These are phyloP conservation scores for Thinopyrum elongatum DNA, from an alignment of 176 grass and related monocot genomes.

Conservation along the genomic window DNA sequence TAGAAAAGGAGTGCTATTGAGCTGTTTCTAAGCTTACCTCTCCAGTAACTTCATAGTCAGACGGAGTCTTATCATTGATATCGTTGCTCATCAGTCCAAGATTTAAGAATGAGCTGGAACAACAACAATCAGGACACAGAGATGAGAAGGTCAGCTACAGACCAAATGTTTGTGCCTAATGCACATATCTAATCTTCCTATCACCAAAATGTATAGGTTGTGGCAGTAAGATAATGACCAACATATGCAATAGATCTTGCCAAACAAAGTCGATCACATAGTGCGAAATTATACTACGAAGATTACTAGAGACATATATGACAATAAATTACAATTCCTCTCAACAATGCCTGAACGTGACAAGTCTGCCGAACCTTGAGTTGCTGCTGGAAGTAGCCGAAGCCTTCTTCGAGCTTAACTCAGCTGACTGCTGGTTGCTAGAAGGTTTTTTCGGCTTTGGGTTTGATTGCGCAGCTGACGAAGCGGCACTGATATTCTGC, in stretches of 20 bases:
- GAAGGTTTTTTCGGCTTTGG: slow-evolving; percentile 69
- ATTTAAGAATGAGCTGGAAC: slow-evolving; percentile 78
- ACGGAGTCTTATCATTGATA: slow-evolving; percentile 42
- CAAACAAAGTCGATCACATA: not conserved
- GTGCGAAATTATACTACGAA: not conserved
- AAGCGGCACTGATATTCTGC: slow-evolving; percentile 42
- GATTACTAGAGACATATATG: not conserved
- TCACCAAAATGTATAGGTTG: not conserved
- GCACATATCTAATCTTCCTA: not conserved
- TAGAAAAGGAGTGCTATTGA: not conserved
- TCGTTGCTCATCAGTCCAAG: slow-evolving; percentile 62
- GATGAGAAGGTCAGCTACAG: not conserved
- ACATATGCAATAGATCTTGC: not conserved
- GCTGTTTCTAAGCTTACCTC: slow-evolving; percentile 55
- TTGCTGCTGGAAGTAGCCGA: slow-evolving; percentile 64
- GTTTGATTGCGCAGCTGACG: slow-evolving; percentile 52
- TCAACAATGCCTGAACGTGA: not conserved
- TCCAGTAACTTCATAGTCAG: slow-evolving; percentile 79
- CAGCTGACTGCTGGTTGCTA: slow-evolving; percentile 40
- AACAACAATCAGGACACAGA: not conserved
- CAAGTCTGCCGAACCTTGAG: slow-evolving; percentile 62
- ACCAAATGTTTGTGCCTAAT: not conserved
- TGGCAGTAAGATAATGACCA: not conserved
- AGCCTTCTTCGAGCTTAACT: slow-evolving; percentile 57
- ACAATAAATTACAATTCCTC: not conserved